Evolutionary conservation across 148 eudicot species (phyloP).

Genomic region (Suaeda aralocaspica): DNA sequence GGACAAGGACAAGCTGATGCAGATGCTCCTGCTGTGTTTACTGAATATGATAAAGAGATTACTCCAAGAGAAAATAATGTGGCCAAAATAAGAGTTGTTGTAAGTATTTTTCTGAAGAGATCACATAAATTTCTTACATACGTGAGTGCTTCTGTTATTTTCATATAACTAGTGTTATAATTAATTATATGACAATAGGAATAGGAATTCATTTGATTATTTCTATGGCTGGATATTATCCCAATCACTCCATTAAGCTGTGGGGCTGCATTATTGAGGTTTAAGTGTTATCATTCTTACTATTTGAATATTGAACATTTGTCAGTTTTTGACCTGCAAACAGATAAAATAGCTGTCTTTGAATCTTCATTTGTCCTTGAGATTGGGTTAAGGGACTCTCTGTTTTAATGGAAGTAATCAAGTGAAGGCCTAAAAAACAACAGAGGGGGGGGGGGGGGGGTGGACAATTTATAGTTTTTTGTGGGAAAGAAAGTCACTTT

Average conservation of each 20-base stretch:
- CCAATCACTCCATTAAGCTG: background rate
- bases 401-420: background rate
- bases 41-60: slow-evolving; percentile 55
- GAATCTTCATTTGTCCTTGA: background rate
- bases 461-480: no score
- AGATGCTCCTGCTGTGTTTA: slow-evolving; percentile 46
- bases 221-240: background rate
- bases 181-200: background rate
- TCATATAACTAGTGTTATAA: background rate
- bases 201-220: background rate
- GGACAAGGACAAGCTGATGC: slow-evolving; percentile 44
- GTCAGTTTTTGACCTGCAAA: no score
- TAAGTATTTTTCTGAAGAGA: slow-evolving; percentile 32
- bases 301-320: no score
- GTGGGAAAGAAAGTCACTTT: no score
- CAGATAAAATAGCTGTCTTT: background rate
- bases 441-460: no score
- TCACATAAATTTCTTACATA: background rate
- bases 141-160: background rate
- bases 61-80: slow-evolving; percentile 78
- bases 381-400: background rate
- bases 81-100: slow-evolving; percentile 98
- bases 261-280: background rate
- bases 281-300: background rate
- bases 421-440: no score